phyloP scores from a whole-genome alignment of 192 early-diverging fungal species.

The Coemansia sp. region DNA sequence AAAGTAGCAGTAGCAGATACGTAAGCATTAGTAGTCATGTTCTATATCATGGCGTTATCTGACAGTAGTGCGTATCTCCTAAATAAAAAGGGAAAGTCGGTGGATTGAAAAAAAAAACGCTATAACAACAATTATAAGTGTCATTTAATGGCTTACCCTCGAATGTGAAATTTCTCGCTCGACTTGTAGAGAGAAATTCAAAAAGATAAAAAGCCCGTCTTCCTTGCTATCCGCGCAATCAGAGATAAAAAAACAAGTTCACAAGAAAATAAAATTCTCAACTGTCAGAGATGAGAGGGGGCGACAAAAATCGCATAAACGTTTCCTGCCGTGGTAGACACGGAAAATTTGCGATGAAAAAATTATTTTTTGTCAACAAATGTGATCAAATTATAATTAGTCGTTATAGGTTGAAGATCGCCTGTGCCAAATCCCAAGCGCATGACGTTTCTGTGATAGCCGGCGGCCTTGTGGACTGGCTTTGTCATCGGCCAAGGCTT shows the following conservation, averaged over 20 bases:
- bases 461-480: not conserved
- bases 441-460: not conserved
- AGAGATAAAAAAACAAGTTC: not conserved
- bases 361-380: slow-evolving; percentile 5
- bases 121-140: slow-evolving; percentile 5
- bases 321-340: not conserved
- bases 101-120: slow-evolving; percentile 8
- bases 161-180: slow-evolving; percentile 4
- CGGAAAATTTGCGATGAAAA: not conserved
- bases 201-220: slow-evolving; percentile 1
- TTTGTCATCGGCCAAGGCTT: not conserved
- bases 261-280: not conserved
- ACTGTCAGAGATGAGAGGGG: not conserved
- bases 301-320: not conserved
- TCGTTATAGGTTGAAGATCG: not conserved
- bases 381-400: not conserved
- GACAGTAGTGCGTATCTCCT: not conserved
- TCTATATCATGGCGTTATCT: not conserved
- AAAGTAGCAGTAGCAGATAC: not conserved
- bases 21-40: slow-evolving; percentile 4
- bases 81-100: not conserved
- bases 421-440: not conserved
- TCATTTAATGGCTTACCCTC: slow-evolving; percentile 8
- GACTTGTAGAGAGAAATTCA: slow-evolving; percentile 1
- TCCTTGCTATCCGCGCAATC: slow-evolving; percentile 10